Percentiles rank a stretch among this genome's conserved stretches.
These are phyloP conservation scores for Rhizopogon salebrosus DNA, from an alignment of 768 basidiomycete species.

Conservation along the genomic window DNA sequence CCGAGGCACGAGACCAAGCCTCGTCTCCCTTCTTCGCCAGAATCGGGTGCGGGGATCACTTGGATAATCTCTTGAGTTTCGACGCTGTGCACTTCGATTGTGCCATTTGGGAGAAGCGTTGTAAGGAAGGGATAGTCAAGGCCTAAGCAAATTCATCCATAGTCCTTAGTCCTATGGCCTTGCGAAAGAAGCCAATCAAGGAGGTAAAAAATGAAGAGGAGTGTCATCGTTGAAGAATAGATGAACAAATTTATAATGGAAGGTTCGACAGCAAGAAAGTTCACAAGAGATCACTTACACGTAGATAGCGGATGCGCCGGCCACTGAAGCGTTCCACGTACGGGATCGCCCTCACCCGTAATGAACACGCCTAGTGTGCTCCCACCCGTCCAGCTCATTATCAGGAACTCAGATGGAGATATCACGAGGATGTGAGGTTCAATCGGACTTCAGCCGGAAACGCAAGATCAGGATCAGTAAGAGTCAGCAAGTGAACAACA, in stretches of 20 bases:
- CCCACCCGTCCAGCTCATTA: conserved; percentile 79
- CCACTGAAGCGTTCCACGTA: conserved; percentile 88
- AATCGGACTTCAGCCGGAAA: neutral
- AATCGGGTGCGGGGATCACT: conserved; percentile 49
- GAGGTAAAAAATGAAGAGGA: neutral
- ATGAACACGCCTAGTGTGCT: conserved; percentile 85
- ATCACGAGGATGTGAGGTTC: conserved; percentile 76
- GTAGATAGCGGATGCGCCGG: conserved; percentile 68
- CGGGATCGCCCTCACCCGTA: conserved; percentile 79
- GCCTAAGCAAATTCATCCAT: conserved; percentile 33
- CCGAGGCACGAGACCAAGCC: conserved; percentile 25
- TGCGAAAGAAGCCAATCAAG: too few species aligned
- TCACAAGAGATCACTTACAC: conserved; percentile 44
- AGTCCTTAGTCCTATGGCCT: neutral
- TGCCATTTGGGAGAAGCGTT: conserved; percentile 72
- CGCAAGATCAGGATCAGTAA: neutral
- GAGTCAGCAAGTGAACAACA: neutral
- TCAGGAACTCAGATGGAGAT: conserved; percentile 74
- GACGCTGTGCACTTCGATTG: conserved; percentile 77
- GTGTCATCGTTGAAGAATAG: neutral
- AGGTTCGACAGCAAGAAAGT: conserved; percentile 1
- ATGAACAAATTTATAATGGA: neutral
- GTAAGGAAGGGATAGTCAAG: conserved; percentile 80
- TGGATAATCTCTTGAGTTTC: conserved; percentile 71
- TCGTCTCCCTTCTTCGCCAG: conserved; percentile 18